These are phyloP conservation scores for Zopfochytrium polystomum DNA, from an alignment of 371 early-diverging fungal species.

Conservation along the genomic window DNA sequence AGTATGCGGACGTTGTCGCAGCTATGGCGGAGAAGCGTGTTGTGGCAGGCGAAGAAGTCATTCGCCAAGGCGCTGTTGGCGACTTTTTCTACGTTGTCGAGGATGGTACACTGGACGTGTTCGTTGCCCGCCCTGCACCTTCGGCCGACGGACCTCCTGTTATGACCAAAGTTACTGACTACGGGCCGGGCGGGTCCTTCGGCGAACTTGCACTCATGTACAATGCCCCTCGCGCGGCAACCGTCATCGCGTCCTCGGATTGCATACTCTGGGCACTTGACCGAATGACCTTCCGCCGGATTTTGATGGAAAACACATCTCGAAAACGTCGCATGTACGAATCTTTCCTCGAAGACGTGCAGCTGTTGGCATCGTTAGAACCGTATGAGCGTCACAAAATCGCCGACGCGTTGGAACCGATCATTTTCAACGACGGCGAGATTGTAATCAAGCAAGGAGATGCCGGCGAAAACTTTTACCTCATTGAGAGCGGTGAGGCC, in stretches of 20 bases:
- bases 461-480: slow-evolving; percentile 55
- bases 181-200: slow-evolving; percentile 83
- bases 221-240: slow-evolving; percentile 93
- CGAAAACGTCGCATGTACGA: slow-evolving; percentile 92
- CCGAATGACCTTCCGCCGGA: slow-evolving; percentile 88
- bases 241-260: slow-evolving; percentile 79
- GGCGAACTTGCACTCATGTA: slow-evolving; percentile 98
- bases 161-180: slow-evolving; percentile 72
- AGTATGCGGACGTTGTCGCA: slow-evolving; percentile 87
- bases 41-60: slow-evolving; percentile 68
- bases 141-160: slow-evolving; percentile 43
- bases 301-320: slow-evolving; percentile 90
- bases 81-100: slow-evolving; percentile 98
- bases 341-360: slow-evolving; percentile 83
- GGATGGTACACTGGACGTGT: slow-evolving; percentile 91
- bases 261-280: slow-evolving; percentile 93
- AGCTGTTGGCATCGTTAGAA: slow-evolving; percentile 77
- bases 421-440: slow-evolving; percentile 77
- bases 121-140: slow-evolving; percentile 64
- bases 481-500: slow-evolving; percentile 89
- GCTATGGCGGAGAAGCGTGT: slow-evolving; percentile 95
- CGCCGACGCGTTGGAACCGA: slow-evolving; percentile 87
- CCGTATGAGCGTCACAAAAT: slow-evolving; percentile 91
- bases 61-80: slow-evolving; percentile 93
- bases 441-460: slow-evolving; percentile 87